Base-by-base conservation (phyloP, 23 red algal species). In the Gracilaria gracilis region DNA sequence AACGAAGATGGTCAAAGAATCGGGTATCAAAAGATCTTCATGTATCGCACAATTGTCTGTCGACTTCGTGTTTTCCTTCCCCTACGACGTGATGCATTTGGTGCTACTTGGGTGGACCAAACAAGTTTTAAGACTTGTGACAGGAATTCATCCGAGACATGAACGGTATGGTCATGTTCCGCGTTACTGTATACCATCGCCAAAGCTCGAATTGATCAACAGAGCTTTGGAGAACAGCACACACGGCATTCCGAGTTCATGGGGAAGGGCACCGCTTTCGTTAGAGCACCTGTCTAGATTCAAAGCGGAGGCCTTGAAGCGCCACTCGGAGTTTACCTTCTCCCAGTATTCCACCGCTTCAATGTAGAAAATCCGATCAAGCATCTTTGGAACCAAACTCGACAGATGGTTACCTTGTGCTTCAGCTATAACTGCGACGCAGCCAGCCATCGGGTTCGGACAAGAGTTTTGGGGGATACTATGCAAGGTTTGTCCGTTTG, bases 261-360 rank as follows among this genome's bases (percentile, higher is more conserved):
- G 76, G 76, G 76, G 48, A 58, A 55, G 76, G 33, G 16, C 76
- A 37, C 47, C 48, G 12, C 48, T 80, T 32, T 80, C 76, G 2
- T 21, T 80, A 28, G 23, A 80, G n/a, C 4, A 29, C 8, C 54
- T 80, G 6, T 55, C 25, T 15, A 6, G 32, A 29, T 80, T 54
- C 23, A 59, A 80, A 61, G 76, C 76, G 14, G 76, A 80, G 38
- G 76, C 58, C 48, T 32, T 80, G 2, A 80, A 80, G n/a, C 49
- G 49, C 15, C 33, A 58, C 44, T 16, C 47, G 9, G 49, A 58
- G 47, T 13, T 58, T 80, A 80, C 28, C 49, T 55, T 55, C 48
- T 58, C n/a, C 47, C 33, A 2, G 36, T 80, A 0, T 80, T 80
- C 21, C 67, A 73, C 20, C 31, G 67, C 9, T 73, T 39, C 67